Percentiles rank a stretch among this genome's conserved stretches.
Conservation (phyloP, 805 yeast species). For the Schwanniomyces pseudopolymorphus region DNA sequence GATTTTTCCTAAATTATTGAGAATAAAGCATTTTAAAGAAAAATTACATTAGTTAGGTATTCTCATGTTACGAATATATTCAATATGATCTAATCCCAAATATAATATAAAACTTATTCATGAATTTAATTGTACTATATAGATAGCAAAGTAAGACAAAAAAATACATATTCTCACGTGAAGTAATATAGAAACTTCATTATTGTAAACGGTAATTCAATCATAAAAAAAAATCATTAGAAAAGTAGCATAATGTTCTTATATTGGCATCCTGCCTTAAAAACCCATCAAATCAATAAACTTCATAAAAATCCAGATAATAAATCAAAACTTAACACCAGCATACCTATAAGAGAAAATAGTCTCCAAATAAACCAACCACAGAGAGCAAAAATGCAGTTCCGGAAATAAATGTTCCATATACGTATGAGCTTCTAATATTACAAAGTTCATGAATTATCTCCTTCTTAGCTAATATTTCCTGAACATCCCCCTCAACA, state of each 20-base stretch:
- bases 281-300: not conserved
- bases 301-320: not conserved
- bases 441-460: constrained; percentile 27
- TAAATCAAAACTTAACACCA: not conserved
- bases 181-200: not conserved
- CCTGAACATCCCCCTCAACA: constrained; percentile 43
- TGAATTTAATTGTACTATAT: not conserved
- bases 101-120: no score
- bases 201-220: not conserved
- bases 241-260: not conserved
- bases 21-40: no score
- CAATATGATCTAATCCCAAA: no score
- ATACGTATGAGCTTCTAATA: constrained; percentile 35
- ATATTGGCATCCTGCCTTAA: not conserved
- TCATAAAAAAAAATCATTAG: not conserved
- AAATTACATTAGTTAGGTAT: no score
- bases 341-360: constrained; percentile 11
- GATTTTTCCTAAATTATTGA: no score
- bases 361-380: constrained; percentile 61
- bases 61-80: no score
- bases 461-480: constrained; percentile 38
- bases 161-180: not conserved
- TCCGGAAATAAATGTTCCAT: constrained; percentile 44
- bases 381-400: constrained; percentile 48
- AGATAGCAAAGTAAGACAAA: not conserved